Conservation (phyloP, 2,329 filamentous ascomycete genomes). For the Botrytis aclada region DNA sequence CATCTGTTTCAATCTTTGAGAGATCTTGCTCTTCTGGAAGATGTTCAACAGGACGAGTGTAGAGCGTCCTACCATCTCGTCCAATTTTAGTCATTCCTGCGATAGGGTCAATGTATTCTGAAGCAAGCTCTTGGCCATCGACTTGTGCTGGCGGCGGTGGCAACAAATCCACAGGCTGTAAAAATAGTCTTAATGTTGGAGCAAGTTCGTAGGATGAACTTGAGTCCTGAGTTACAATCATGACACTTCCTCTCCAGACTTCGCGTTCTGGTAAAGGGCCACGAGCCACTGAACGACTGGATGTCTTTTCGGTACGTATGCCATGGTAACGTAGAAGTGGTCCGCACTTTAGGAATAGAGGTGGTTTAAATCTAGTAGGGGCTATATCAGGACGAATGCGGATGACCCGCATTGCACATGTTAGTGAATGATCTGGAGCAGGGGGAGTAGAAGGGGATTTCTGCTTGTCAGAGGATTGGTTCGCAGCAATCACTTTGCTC, state of each 20-base stretch:
- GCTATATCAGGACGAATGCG: slow-evolving; percentile 37
- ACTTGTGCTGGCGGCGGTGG: slow-evolving; percentile 73
- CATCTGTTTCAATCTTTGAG: slow-evolving; percentile 74
- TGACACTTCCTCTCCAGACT: slow-evolving; percentile 87
- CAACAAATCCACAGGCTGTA: slow-evolving; percentile 78
- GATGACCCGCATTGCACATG: slow-evolving; percentile 39
- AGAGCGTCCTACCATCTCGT: slow-evolving; percentile 79
- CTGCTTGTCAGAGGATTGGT: slow-evolving; percentile 11
- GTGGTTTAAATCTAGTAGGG: slow-evolving; percentile 75
- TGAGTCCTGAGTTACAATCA: slow-evolving; percentile 90
- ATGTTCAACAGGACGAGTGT: slow-evolving; percentile 85
- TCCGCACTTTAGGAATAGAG: slow-evolving; percentile 82
- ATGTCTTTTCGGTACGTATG: slow-evolving; percentile 60
- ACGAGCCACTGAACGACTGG: slow-evolving; percentile 38
- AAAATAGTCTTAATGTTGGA: slow-evolving; percentile 82
- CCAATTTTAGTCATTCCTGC: slow-evolving; percentile 84
- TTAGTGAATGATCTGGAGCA: slow-evolving; percentile 36
- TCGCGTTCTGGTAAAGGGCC: slow-evolving; percentile 57
- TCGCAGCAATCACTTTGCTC: slow-evolving; percentile 18
- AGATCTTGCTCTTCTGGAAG: slow-evolving; percentile 75
- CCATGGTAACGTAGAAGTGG: slow-evolving; percentile 89
- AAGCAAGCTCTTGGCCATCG: slow-evolving; percentile 61
- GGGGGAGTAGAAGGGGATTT: not conserved
- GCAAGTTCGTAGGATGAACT: slow-evolving; percentile 77
- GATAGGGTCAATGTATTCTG: slow-evolving; percentile 85